Evolutionary conservation across 805 yeast genomes (phyloP).

Genomic region (Lachancea mirantina): DNA sequence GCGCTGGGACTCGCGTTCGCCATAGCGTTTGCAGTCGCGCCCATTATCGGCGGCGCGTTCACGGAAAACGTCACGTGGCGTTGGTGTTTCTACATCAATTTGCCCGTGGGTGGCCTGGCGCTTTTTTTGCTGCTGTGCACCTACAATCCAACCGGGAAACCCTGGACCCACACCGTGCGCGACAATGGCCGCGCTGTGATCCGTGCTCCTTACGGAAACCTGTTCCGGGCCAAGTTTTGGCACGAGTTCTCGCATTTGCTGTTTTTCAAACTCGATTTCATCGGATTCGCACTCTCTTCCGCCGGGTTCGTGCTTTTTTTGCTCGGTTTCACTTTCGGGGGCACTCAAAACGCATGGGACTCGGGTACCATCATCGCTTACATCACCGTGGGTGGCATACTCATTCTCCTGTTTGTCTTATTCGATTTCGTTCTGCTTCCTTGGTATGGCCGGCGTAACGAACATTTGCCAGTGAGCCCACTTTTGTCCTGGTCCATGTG

Average conservation of each 20-base stretch:
- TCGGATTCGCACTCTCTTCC: slow-evolving; percentile 18
- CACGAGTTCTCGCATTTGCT: slow-evolving; percentile 1
- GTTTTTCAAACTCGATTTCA: slow-evolving; percentile 18
- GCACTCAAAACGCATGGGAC: slow-evolving; percentile 50
- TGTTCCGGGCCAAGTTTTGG: slow-evolving; percentile 2
- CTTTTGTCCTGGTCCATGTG: slow-evolving; percentile 2
- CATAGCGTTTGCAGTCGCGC: slow-evolving; percentile 50
- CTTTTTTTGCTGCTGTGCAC: slow-evolving; percentile 12
- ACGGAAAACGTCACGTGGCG: slow-evolving; percentile 58
- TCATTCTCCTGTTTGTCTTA: slow-evolving; percentile 38
- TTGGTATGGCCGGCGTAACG: slow-evolving; percentile 2
- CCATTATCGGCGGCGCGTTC: slow-evolving; percentile 61
- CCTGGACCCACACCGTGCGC: slow-evolving; percentile 1
- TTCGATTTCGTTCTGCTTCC: slow-evolving; percentile 34
- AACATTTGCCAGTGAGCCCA: slow-evolving; percentile 1
- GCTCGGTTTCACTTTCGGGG: slow-evolving; percentile 38
- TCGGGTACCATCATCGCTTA: slow-evolving; percentile 36
- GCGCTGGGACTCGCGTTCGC: slow-evolving; percentile 34
- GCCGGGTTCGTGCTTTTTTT: slow-evolving; percentile 20
- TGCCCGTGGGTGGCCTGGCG: slow-evolving; percentile 53
- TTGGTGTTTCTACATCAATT: slow-evolving; percentile 68
- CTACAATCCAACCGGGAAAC: slow-evolving; percentile 13
- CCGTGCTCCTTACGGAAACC: background rate
- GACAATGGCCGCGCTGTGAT: background rate
- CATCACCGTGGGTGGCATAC: slow-evolving; percentile 37